Conservation (phyloP, 78 protist species). For the Tieghemostelium lacteum region DNA sequence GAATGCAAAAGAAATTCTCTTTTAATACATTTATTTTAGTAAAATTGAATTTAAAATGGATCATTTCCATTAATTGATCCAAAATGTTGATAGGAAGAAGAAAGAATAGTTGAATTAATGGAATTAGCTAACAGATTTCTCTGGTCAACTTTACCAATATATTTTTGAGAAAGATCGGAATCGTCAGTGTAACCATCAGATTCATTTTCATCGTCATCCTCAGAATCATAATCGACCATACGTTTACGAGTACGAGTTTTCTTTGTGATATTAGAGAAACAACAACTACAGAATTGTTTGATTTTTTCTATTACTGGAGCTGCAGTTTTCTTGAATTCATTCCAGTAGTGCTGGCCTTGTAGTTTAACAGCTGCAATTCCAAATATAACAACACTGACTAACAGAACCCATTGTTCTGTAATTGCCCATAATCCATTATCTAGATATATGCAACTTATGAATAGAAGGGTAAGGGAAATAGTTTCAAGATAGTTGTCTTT, state of each 20-base stretch:
- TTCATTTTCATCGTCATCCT: not conserved
- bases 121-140: too few species aligned
- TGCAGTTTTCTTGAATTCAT: not conserved
- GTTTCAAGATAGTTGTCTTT: slow-evolving; percentile 64
- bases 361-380: slow-evolving; percentile 4
- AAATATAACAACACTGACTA: slow-evolving; percentile 20
- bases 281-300: not conserved
- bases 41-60: too few species aligned
- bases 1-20: too few species aligned
- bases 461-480: slow-evolving; percentile 19
- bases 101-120: too few species aligned
- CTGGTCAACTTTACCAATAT: slow-evolving; percentile 2
- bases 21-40: too few species aligned
- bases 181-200: not conserved
- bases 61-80: too few species aligned
- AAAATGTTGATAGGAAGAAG: too few species aligned
- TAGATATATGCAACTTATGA: slow-evolving; percentile 51
- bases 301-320: not conserved
- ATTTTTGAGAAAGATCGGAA: too few species aligned
- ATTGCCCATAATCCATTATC: slow-evolving; percentile 37
- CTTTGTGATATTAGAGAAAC: not conserved
- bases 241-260: not conserved
- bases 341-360: slow-evolving; percentile 21
- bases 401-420: slow-evolving; percentile 43
- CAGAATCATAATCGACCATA: not conserved